Base-by-base conservation (phyloP, 441 rosid genomes). In the Melastoma candidum region DNA sequence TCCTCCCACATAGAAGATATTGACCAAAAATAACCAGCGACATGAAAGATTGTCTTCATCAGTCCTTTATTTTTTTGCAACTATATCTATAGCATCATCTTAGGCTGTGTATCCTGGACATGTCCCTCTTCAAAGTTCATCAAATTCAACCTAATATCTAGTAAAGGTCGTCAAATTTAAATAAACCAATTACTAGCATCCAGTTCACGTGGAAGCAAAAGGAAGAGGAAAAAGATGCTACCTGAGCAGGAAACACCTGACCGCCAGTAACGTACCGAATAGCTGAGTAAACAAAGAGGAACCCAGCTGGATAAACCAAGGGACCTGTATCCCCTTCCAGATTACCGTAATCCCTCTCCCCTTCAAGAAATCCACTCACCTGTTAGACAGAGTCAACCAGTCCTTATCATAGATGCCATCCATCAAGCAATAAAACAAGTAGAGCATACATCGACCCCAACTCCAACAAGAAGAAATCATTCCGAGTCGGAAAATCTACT, bases 311-410 rank as follows among this genome's bases (percentile, higher is more conserved):
- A 67, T 92, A 92, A 44, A 88, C 98, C 71, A 92, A 68, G 11
- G 95, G 97, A 52, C 98, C 97, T 0, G 98, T 92, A 60, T 92
- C 98, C 4, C 97, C 98, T 77, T 78, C 81, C 83, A 88, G 68
- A 56, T 79, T 82, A 22, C 69, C 65, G 60, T 88, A 92, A 48
- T 92, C 94, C 69, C 89, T 85, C 74, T 88, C 94, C 64, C 98
- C 98, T 61, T 74, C 82, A 0, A 92, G 77, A 75, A 83, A 92
- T 62, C 97, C 98, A 53, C 66, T 77, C 0, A 92, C 94, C 94
- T 90, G 79, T 36, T 25, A 52, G 14, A 41, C 32, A 24, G 45
- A 29, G 12, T 14, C 43, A 54, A 39, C 47, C 48, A 3, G 26
- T 2, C 29, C 36, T 27, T 12, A 26, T 4, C 49, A 3, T 27